Conservation (phyloP, 1,284 basidiomycete genomes). For the Sparassis latifolia region DNA sequence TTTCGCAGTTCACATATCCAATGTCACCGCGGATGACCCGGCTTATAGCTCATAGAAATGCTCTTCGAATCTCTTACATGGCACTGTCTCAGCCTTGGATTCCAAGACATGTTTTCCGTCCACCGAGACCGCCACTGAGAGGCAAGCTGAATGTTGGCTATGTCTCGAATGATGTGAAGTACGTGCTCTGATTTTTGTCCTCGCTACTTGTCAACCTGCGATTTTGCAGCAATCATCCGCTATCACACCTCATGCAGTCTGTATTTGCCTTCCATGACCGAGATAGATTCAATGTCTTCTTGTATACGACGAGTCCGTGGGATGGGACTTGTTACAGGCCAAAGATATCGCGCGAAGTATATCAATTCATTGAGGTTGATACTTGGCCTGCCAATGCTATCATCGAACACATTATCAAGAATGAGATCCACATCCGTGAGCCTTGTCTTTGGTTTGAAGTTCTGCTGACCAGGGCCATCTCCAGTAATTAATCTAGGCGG, state of each 20-base stretch:
- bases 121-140: conserved; percentile 41
- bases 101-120: conserved; percentile 40
- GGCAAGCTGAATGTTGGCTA: conserved; percentile 52
- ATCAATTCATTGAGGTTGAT: conserved; percentile 48
- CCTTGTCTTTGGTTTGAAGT: conserved; percentile 2
- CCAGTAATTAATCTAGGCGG: conserved; percentile 53
- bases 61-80: conserved; percentile 45
- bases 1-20: conserved; percentile 46
- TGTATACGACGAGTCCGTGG: conserved; percentile 50
- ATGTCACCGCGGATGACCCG: conserved; percentile 43
- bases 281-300: conserved; percentile 39
- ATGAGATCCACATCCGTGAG: conserved; percentile 49
- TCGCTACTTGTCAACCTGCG: conserved; percentile 2
- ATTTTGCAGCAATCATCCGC: conserved; percentile 44
- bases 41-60: conserved; percentile 53
- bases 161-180: conserved; percentile 54
- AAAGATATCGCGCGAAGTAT: conserved; percentile 42
- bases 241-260: conserved; percentile 58
- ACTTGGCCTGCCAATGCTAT: conserved; percentile 27
- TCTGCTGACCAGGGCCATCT: conserved; percentile 1
- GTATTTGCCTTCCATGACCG: conserved; percentile 50
- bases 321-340: conserved; percentile 47
- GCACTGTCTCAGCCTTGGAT: conserved; percentile 45
- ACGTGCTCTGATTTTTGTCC: conserved; percentile 8
- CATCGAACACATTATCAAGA: conserved; percentile 36